Evolutionary conservation across 495 filamentous ascomycete genomes (phyloP), one percentile per base, ranked within the genome.

Genomic region (Schizothecium vesticola): DNA sequence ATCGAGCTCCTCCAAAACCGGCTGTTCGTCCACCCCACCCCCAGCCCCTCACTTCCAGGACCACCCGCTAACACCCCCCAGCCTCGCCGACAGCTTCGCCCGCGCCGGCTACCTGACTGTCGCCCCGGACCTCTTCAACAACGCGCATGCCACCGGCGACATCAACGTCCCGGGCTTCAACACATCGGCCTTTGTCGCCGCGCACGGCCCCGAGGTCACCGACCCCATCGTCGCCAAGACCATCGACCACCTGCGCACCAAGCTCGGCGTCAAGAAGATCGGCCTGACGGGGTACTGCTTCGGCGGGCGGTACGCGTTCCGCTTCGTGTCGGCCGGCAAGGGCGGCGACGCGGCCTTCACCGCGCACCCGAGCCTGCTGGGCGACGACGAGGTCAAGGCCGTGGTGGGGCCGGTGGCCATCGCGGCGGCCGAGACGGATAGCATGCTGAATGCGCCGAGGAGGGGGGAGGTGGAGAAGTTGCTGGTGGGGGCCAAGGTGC

Each of bases 51-150:
- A 31, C 56, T 28, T 19, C n/a, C 28, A 31, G 55, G 12, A 23
- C 28, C 29, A 29, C 58, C 16, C 8, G 11, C 28, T 63, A 26
- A 66, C 62, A 13, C 26, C 26, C 23, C 21, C 58, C 59, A 26
- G 83, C 33, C 82, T 93, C 33, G 90, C 89, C 69, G 91, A 94
- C 77, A 86, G 87, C 74, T 91, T 87, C 74, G 91, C 91, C 64
- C 85, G 85, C 71, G 89, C 89, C 65, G 92, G 91, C 61, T 94
- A 92, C 79, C 82, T 91, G 36, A 87, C 87, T 65, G 78, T 92
- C 24, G 84, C 91, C 67, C 92, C 91, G 16, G 92, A 95, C 74
- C 82, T 93, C 65, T 91, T 93, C 81, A 75, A 84, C 36, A 90
- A 89, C 65, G 85, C 89, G 65, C 80, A 80, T 6, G 82, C 85